These are phyloP conservation scores for Arthrobotrys iridis DNA, from an alignment of 2,329 filamentous ascomycete species.

Conservation along the genomic window DNA sequence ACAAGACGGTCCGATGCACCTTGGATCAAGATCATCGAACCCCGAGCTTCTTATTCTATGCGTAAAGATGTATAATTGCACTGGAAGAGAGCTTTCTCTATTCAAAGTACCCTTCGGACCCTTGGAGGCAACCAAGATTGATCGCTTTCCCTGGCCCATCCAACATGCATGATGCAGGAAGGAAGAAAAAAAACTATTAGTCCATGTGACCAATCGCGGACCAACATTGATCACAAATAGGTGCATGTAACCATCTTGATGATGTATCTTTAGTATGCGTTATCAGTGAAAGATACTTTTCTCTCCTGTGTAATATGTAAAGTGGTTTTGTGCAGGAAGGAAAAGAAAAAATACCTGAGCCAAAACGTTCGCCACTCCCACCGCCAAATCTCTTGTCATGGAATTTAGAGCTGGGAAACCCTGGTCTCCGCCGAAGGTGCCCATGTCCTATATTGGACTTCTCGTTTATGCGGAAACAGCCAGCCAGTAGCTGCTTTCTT, in stretches of 20 bases:
- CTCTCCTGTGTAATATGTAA: too few species aligned
- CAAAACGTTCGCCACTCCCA: constrained; percentile 51
- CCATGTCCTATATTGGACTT: constrained; percentile 30
- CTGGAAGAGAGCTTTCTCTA: not conserved
- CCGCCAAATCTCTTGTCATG: constrained; percentile 43
- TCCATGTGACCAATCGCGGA: constrained; percentile 54
- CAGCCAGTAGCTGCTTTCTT: constrained; percentile 7
- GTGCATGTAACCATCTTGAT: constrained; percentile 25
- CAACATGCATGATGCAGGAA: constrained; percentile 47
- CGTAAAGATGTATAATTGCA: not conserved
- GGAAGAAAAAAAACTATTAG: constrained; percentile 38
- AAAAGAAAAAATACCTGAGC: constrained; percentile 10
- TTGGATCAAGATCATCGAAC: constrained; percentile 22
- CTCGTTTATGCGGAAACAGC: constrained; percentile 53
- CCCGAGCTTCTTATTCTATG: not conserved
- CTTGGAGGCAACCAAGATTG: constrained; percentile 36
- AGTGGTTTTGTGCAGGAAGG: not conserved
- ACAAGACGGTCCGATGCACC: constrained; percentile 26
- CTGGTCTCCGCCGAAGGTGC: not conserved
- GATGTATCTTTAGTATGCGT: constrained; percentile 29
- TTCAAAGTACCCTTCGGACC: constrained; percentile 29
- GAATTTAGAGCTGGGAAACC: constrained; percentile 41
- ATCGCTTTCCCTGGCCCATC: constrained; percentile 44
- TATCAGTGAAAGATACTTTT: constrained; percentile 21
- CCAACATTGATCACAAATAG: constrained; percentile 32